A percentile compares a stretch with the other conserved stretches of the same genome.
These are phyloP conservation scores for Phytophthora citrophthora DNA, from an alignment of 352 stramenopile genomes.

Conservation along the genomic window DNA sequence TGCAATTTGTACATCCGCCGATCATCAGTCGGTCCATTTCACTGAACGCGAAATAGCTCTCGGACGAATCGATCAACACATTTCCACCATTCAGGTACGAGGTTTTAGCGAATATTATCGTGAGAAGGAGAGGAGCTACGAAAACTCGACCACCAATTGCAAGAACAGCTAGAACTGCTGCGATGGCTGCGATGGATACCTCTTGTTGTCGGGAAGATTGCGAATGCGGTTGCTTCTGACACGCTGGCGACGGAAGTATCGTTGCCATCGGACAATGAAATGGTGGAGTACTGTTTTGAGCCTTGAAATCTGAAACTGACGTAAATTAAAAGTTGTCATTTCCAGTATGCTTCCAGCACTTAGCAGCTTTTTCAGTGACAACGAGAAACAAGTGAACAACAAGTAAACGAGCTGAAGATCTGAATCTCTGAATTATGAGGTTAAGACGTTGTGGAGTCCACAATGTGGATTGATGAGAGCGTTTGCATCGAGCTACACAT, in stretches of 20 bases:
- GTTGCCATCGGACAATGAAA: too few relatives aligned
- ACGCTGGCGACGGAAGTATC: too few relatives aligned
- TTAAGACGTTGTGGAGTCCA: too few relatives aligned
- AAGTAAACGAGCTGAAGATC: background rate
- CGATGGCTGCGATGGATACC: conserved; percentile 5
- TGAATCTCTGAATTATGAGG: too few relatives aligned
- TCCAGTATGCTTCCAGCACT: background rate
- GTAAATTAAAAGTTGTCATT: background rate
- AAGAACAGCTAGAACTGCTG: conserved; percentile 8
- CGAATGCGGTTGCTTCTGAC: background rate
- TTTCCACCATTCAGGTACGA: conserved; percentile 16
- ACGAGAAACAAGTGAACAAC: too few relatives aligned
- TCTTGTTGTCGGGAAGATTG: background rate
- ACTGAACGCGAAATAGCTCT: conserved; percentile 32
- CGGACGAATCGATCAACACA: conserved; percentile 23
- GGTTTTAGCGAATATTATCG: conserved; percentile 11
- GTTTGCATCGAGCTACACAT: too few relatives aligned
- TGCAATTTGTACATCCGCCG: conserved; percentile 1
- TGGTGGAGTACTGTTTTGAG: too few relatives aligned
- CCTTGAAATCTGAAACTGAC: background rate
- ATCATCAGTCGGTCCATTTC: conserved; percentile 20
- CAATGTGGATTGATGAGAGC: too few relatives aligned
- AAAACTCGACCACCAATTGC: conserved; percentile 19
- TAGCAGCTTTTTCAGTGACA: too few relatives aligned
- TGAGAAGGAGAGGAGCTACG: conserved; percentile 20